Base-by-base conservation (phyloP, 2,329 filamentous ascomycete genomes). In the Corinectria fuckeliana region DNA sequence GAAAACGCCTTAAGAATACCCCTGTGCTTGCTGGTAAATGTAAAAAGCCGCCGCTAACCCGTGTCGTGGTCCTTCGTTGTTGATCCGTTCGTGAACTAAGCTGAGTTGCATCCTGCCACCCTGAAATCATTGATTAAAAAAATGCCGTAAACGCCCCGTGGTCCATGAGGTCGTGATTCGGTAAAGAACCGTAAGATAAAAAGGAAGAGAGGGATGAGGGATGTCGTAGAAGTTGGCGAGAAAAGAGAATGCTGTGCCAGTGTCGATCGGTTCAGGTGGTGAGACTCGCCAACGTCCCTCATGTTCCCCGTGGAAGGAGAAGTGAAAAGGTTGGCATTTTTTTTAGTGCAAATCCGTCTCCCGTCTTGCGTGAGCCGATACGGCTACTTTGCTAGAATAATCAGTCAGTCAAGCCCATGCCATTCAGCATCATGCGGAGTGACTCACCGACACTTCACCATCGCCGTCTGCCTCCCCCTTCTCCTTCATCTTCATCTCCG, bases 111-210 rank as follows among this genome's bases (percentile, higher is more conserved):
- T 21, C 4, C 25, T 26, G 23, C 41, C 21, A 44, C 23, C n/a
- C 16, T 28, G n/a, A 28, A 28, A 18, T 11, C 25, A 26, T 30
- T 45, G n/a, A n/a, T n/a, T 8, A 45, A 26, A 45, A 16, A 26
- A 26, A 30, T 23, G 30, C 23, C 20, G 11, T n/a, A 39, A 50
- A 26, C 48, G 14, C 34, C 48, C 47, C 48, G 21, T 50, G 9
- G 14, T 50, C 48, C 36, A 34, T 50, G 21, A 47, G 30, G 25
- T 51, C 55, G 39, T 58, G 25, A 51, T 25, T 38, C 16, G 25
- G 25, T 52, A n/a, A 52, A 41, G 30, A 30, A 10, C 52, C 55
- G 41, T 48, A 34, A 32, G 20, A 32, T 18, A 11, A 38, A 26
- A 25, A 13, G 23, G n/a, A n/a, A n/a, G n/a, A n/a, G n/a, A n/a